A percentile compares a stretch with the other conserved stretches of the same genome.
phyloP scores from a whole-genome alignment of 768 basidiomycete genomes.

The Kwoniella sp. region DNA sequence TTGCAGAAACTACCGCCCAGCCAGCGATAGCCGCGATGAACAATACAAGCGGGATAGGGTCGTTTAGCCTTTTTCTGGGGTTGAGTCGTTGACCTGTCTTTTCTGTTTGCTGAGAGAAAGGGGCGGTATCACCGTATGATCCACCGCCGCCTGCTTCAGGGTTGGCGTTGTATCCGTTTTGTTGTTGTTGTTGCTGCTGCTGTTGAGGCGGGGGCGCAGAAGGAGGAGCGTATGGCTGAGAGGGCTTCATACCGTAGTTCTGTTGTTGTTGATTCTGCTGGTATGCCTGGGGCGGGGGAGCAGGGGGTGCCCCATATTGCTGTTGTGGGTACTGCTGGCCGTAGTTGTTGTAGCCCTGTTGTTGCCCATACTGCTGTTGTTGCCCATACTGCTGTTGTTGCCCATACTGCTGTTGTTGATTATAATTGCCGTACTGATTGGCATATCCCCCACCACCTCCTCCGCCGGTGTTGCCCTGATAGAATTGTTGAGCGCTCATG shows the following conservation, averaged over 20 bases:
- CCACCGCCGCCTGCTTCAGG: slow-evolving; percentile 12
- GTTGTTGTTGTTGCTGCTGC: no score
- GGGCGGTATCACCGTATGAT: slow-evolving; percentile 37
- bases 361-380: slow-evolving; percentile 16
- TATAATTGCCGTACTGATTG: slow-evolving; percentile 4
- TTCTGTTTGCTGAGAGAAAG: slow-evolving; percentile 46
- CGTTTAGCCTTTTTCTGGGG: slow-evolving; percentile 68
- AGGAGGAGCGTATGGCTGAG: slow-evolving; percentile 44
- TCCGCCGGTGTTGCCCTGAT: slow-evolving; percentile 17
- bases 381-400: slow-evolving; percentile 1
- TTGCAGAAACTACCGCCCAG: slow-evolving; percentile 68
- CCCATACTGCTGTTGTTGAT: neutral
- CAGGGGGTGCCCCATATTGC: slow-evolving; percentile 23
- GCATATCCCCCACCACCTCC: slow-evolving; percentile 10
- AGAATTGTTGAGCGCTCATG: slow-evolving; percentile 42
- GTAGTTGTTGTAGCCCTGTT: slow-evolving; percentile 21
- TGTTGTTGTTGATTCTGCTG: neutral
- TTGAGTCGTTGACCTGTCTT: slow-evolving; percentile 54
- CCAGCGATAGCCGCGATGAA: slow-evolving; percentile 75
- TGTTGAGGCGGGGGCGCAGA: neutral
- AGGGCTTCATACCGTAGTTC: slow-evolving; percentile 43
- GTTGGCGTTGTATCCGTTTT: slow-evolving; percentile 5
- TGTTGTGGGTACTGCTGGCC: slow-evolving; percentile 10
- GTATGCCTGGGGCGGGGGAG: slow-evolving; percentile 8
- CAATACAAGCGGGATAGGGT: slow-evolving; percentile 69